Conservation (phyloP, 1,139 yeast species). For the Sugiyamaella japonica region DNA sequence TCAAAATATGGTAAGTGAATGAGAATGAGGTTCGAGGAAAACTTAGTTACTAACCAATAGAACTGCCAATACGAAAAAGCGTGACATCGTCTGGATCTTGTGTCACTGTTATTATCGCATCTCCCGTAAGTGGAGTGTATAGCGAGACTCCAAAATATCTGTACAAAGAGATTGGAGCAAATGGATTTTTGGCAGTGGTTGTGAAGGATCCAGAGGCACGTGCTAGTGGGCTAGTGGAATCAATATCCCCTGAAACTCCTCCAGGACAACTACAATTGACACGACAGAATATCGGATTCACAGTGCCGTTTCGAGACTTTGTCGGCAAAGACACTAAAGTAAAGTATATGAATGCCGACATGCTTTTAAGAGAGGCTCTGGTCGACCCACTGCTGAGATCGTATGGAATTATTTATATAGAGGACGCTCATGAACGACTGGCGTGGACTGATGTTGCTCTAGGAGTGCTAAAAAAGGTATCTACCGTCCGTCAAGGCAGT, state of each 20-base stretch:
- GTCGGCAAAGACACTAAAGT: conserved; percentile 54
- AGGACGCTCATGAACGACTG: conserved; percentile 86
- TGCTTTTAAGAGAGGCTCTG: conserved; percentile 68
- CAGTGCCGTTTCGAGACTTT: conserved; percentile 63
- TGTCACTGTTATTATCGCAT: conserved; percentile 18
- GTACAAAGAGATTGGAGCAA: neutral
- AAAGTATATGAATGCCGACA: conserved; percentile 74
- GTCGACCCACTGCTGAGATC: conserved; percentile 60
- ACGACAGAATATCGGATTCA: conserved; percentile 48
- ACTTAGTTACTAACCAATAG: conserved; percentile 7
- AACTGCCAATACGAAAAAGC: conserved; percentile 15
- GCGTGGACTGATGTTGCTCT: conserved; percentile 73
- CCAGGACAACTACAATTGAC: neutral
- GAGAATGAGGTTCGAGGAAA: no score
- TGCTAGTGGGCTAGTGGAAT: conserved; percentile 5
- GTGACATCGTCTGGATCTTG: neutral
- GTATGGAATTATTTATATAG: conserved; percentile 75
- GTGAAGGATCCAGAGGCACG: conserved; percentile 47
- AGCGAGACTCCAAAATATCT: conserved; percentile 22
- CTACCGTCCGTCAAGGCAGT: conserved; percentile 44
- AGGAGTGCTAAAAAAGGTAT: conserved; percentile 60
- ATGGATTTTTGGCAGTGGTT: conserved; percentile 14
- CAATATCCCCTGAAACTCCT: neutral
- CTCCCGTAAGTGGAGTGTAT: conserved; percentile 21
- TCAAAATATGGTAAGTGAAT: conserved; percentile 9